Evolutionary conservation across 192 early-diverging fungal genomes (phyloP).

Genomic region (Podila epigama): DNA sequence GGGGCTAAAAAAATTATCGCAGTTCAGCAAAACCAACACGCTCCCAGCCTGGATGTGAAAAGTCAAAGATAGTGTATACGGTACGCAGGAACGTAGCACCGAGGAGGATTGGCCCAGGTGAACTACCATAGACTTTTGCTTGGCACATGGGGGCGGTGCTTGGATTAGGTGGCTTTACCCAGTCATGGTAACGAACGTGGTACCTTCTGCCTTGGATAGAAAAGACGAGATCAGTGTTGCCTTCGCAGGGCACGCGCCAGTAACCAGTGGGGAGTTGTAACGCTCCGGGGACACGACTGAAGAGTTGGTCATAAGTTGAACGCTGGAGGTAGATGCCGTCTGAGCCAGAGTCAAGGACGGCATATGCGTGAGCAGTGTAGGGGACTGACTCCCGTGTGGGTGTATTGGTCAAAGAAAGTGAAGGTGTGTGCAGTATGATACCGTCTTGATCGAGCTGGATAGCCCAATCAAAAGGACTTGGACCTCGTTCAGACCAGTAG

Average conservation of each 20-base stretch:
- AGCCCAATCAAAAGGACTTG: conserved; percentile 31
- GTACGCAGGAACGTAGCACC: conserved; percentile 23
- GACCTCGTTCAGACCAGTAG: conserved; percentile 24
- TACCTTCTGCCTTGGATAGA: conserved; percentile 13
- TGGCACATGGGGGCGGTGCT: conserved; percentile 17
- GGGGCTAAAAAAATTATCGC: neutral
- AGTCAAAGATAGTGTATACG: conserved; percentile 44
- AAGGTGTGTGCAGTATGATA: neutral
- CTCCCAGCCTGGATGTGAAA: conserved; percentile 20
- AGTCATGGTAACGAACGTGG: neutral
- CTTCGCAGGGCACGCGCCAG: conserved; percentile 34
- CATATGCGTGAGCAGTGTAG: conserved; percentile 19
- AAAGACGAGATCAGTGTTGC: conserved; percentile 5
- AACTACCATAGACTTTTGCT: conserved; percentile 36
- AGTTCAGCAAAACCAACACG: conserved; percentile 26
- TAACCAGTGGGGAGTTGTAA: conserved; percentile 18
- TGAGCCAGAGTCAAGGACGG: conserved; percentile 41
- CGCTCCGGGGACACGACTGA: conserved; percentile 5
- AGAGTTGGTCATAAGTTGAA: conserved; percentile 14
- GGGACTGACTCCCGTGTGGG: neutral
- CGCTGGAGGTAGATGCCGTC: conserved; percentile 34
- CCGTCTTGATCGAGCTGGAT: conserved; percentile 24
- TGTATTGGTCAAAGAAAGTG: neutral
- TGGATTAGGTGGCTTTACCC: neutral
- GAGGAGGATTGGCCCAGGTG: conserved; percentile 25